A percentile compares a stretch with the other conserved stretches of the same genome.
Conservation (phyloP, 768 basidiomycete genomes). For the Leccinum variicolor region DNA sequence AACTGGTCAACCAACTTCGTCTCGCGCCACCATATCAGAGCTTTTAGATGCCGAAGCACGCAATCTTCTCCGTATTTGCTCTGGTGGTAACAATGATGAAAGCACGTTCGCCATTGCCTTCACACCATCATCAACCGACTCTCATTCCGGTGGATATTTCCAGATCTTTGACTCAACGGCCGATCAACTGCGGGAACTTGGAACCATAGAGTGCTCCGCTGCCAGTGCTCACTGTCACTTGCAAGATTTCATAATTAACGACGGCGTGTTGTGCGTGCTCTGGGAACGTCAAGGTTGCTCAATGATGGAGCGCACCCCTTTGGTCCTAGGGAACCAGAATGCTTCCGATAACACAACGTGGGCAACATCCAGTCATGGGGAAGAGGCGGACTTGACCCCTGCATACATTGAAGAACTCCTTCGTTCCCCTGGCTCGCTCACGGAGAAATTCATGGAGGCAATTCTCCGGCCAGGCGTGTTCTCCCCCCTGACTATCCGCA, state of each 20-base stretch:
- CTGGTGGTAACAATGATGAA: constrained; percentile 42
- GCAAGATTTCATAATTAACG: constrained; percentile 69
- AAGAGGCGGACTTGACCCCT: constrained; percentile 74
- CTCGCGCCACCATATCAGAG: constrained; percentile 36
- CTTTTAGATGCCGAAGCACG: constrained; percentile 61
- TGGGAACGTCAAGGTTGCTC: constrained; percentile 84
- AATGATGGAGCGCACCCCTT: constrained; percentile 54
- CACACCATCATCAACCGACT: constrained; percentile 61
- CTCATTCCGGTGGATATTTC: constrained; percentile 78
- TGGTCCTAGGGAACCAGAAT: constrained; percentile 38
- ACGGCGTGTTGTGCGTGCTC: constrained; percentile 56
- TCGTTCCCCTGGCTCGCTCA: constrained; percentile 63
- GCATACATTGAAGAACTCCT: constrained; percentile 87
- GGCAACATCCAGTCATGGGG: constrained; percentile 57
- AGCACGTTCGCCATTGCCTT: constrained; percentile 67
- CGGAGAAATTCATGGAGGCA: constrained; percentile 76
- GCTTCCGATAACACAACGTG: constrained; percentile 40
- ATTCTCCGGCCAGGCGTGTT: constrained; percentile 88
- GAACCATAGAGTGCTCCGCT: constrained; percentile 56
- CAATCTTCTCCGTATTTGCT: constrained; percentile 63
- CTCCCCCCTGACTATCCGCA: constrained; percentile 75
- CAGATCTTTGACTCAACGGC: constrained; percentile 54
- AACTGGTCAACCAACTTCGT: constrained; percentile 30
- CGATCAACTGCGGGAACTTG: constrained; percentile 59
- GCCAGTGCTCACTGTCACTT: constrained; percentile 66